A percentile compares a stretch with the other conserved stretches of the same genome.
Evolutionary conservation across 352 stramenopile species (phyloP).

Genomic region (Globisporangium viniferum): DNA sequence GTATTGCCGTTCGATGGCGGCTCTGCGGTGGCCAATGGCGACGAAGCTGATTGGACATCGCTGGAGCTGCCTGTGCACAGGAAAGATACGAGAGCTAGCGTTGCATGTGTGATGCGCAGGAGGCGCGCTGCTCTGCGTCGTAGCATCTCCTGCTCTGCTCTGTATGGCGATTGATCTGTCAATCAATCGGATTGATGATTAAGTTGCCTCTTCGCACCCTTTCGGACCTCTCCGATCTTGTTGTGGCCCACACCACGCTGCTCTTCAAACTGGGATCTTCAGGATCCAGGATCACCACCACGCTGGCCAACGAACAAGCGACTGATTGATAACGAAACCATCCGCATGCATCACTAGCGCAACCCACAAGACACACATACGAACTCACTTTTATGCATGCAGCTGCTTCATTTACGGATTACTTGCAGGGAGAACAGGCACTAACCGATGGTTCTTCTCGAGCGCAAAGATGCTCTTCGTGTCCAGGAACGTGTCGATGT

Average conservation of each 20-base stretch:
- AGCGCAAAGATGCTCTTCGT: constrained; percentile 71
- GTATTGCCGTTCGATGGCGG: background rate
- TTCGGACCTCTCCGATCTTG: constrained; percentile 9
- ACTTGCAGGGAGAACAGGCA: constrained; percentile 19
- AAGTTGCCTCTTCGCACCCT: background rate
- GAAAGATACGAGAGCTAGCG: background rate
- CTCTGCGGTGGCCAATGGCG: background rate
- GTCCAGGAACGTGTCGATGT: constrained; percentile 71
- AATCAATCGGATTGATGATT: background rate
- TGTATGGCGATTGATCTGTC: no score
- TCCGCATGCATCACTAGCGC: background rate
- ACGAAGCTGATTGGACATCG: background rate
- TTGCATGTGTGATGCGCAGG: background rate
- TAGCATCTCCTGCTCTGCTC: background rate
- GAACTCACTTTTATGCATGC: background rate
- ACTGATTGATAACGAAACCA: background rate
- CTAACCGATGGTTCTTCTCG: constrained; percentile 73
- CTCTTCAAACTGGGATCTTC: no score
- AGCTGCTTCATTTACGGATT: background rate
- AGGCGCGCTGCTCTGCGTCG: background rate
- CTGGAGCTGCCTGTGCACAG: background rate
- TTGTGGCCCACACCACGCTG: background rate
- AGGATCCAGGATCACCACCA: no score
- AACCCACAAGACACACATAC: background rate
- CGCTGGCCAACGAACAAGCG: background rate